phyloP scores from a whole-genome alignment of 2,329 filamentous ascomycete genomes.

The Fusarium vanettenii region DNA sequence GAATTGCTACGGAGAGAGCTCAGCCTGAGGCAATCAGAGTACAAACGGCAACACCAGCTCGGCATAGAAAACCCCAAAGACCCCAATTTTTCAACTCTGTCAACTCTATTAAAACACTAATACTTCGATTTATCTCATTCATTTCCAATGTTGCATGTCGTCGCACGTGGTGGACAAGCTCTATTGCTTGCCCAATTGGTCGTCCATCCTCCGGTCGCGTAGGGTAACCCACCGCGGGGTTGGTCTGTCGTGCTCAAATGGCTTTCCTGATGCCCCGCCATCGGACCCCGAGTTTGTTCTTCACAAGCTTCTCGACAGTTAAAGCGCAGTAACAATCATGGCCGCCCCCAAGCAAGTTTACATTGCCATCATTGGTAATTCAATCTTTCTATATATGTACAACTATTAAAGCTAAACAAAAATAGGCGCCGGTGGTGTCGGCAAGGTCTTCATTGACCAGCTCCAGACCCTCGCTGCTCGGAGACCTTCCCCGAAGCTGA shows the following conservation, averaged over 20 bases:
- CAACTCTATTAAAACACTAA: neutral
- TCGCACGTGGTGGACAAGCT: constrained; percentile 14
- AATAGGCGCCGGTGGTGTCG: constrained; percentile 90
- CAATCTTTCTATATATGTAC: neutral
- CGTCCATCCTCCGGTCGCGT: constrained; percentile 21
- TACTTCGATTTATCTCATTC: neutral
- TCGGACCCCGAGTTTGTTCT: constrained; percentile 48
- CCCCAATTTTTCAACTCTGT: too few species aligned
- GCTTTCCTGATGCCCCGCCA: constrained; percentile 47
- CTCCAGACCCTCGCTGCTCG: constrained; percentile 75
- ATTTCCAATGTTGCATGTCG: neutral
- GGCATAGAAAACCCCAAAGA: neutral
- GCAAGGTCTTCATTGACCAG: constrained; percentile 89
- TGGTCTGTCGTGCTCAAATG: constrained; percentile 33
- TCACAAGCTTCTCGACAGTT: constrained; percentile 35
- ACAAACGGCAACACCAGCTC: neutral
- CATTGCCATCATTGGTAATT: constrained; percentile 64
- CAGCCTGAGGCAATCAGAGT: constrained; percentile 42
- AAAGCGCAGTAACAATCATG: constrained; percentile 49
- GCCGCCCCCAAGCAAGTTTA: constrained; percentile 59
- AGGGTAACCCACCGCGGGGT: constrained; percentile 46
- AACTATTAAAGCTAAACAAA: constrained; percentile 22
- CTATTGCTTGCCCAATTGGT: constrained; percentile 29
- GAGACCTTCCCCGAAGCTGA: constrained; percentile 76
- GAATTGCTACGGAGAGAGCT: neutral